A percentile compares a stretch with the other conserved stretches of the same genome.
Conservation (phyloP, 768 basidiomycete species). For the Tubosaeta sp. region DNA sequence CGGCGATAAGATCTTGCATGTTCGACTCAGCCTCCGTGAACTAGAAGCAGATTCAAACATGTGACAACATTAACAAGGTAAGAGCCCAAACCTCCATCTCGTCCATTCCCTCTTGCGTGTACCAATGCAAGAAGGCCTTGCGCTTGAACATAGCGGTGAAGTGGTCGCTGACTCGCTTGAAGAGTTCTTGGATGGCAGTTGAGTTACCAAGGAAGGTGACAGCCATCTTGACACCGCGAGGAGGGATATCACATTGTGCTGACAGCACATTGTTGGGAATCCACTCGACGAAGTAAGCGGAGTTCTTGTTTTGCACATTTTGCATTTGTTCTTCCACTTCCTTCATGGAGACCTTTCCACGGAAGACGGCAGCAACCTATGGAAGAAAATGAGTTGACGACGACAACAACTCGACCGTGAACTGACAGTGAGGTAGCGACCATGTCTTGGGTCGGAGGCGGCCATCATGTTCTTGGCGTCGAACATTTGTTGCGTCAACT, state of each 20-base stretch:
- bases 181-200: slow-evolving; percentile 94
- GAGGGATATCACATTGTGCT: slow-evolving; percentile 97
- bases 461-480: slow-evolving; percentile 99
- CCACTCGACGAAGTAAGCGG: slow-evolving; percentile 99
- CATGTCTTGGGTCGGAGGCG: slow-evolving; percentile 93
- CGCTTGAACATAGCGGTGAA: slow-evolving; percentile 99
- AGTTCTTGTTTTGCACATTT: slow-evolving; percentile 96
- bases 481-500: slow-evolving; percentile 99
- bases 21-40: slow-evolving; percentile 99
- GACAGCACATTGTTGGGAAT: slow-evolving; percentile 99
- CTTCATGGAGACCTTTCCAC: slow-evolving; percentile 99
- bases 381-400: background rate
- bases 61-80: background rate
- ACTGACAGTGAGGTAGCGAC: slow-evolving; percentile 91
- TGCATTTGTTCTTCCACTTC: slow-evolving; percentile 99
- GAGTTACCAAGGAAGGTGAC: slow-evolving; percentile 98
- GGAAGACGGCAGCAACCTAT: slow-evolving; percentile 92
- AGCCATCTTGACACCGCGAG: slow-evolving; percentile 93
- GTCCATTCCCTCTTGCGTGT: slow-evolving; percentile 99
- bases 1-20: slow-evolving; percentile 98
- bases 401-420: background rate
- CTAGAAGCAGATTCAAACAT: slow-evolving; percentile 28
- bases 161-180: slow-evolving; percentile 98
- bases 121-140: slow-evolving; percentile 99
- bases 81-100: slow-evolving; percentile 75